A percentile compares a stretch with the other conserved stretches of the same genome.
Evolutionary conservation across 2,329 filamentous ascomycete species (phyloP).

Genomic region (Aschersonia sp.): DNA sequence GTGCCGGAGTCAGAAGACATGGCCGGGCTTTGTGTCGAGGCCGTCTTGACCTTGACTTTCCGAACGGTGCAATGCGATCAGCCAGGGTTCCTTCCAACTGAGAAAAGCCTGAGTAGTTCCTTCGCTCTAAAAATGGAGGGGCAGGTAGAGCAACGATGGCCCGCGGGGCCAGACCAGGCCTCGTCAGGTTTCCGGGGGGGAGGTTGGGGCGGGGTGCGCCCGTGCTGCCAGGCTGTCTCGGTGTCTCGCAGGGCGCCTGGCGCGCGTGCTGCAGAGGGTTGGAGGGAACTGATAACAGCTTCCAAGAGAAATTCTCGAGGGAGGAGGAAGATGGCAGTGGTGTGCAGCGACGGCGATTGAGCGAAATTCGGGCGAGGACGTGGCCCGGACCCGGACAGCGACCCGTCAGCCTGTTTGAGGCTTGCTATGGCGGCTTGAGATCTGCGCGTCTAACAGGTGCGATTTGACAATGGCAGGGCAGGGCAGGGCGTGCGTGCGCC

Average conservation of each 20-base stretch:
- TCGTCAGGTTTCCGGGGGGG: too few relatives aligned
- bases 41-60: too few relatives aligned
- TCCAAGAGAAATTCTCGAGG: not conserved
- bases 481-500: too few relatives aligned
- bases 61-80: too few relatives aligned
- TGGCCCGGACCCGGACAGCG: not conserved
- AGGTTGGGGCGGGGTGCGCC: too few relatives aligned
- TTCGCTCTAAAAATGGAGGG: too few relatives aligned
- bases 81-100: too few relatives aligned
- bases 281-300: not conserved
- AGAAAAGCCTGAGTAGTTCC: too few relatives aligned
- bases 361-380: not conserved
- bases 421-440: not conserved
- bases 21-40: constrained; percentile 3
- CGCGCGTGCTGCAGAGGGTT: not conserved
- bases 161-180: too few relatives aligned
- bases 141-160: too few relatives aligned
- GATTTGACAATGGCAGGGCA: not conserved
- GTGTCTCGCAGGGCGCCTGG: not conserved
- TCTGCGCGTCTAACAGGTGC: not conserved
- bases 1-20: constrained; percentile 48
- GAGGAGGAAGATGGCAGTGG: not conserved
- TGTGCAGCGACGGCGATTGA: not conserved
- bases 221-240: too few relatives aligned
- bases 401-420: not conserved